Evolutionary conservation across 352 stramenopile species (phyloP), one percentile per base, ranked within the genome.

Genomic region (Phytopythium helicoides): DNA sequence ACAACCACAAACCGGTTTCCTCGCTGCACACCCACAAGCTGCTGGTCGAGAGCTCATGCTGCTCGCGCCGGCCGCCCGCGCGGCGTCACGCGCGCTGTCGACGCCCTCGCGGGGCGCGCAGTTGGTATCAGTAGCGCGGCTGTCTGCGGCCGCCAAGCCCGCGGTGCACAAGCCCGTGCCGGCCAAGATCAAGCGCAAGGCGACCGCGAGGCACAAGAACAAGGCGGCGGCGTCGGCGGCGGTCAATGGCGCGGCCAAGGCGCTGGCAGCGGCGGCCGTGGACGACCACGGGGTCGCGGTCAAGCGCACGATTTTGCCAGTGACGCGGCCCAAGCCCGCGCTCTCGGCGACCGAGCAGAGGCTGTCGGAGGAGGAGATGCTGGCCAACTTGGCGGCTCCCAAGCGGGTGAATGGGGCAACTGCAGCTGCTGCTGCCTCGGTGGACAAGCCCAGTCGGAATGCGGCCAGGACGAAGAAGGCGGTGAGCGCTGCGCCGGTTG

Each of bases 351-450:
- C 53, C 55, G 64, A 25, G 3, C 49, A 64, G 46, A 73, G 75
- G 49, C 46, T 73, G 50, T 52, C 65, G 18, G 68, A 78, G 39
- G 68, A 78, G 51, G 37, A 68, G 21, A 62, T 75, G 52, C 54
- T 78, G 54, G 28, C 54, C 11, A 61, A 16, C 9, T 18, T 51
- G 55, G 58, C 56, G 9, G 37, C 73, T 6, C 21, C 41, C 22
- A 44, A 53, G 56, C 55, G 68, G 47, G 21, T 25, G 9, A n/a
- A 54, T 5, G 47, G 60, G 21, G 53, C 37, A 34, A 16, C 14
- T 26, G 38, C 52, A 44, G 38, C 35, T 31, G 49, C 31, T 42
- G 26, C n/a, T 16, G 31, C 22, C 16, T 28, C 21, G 3, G 50
- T 46, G 21, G 46, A 46, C 22, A 47, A 53, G 40, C 18, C 40